Conservation (phyloP, 1,284 basidiomycete species). For the Trametes hirsuta region DNA sequence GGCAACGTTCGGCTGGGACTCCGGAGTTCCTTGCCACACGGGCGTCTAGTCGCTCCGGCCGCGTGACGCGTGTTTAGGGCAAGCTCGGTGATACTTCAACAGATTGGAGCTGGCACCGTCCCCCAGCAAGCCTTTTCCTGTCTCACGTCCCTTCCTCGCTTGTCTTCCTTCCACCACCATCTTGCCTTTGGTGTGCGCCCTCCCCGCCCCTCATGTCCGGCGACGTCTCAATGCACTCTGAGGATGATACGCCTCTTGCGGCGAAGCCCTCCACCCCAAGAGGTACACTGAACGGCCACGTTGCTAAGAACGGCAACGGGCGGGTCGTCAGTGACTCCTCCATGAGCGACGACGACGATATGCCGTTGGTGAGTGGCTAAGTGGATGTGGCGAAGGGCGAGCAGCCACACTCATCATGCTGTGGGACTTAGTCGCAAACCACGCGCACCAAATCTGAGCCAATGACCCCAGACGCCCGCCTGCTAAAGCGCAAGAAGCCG, state of each 20-base stretch:
- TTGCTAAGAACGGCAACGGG: slow-evolving; percentile 50
- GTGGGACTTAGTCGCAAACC: slow-evolving; percentile 37
- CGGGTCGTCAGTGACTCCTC: slow-evolving; percentile 46
- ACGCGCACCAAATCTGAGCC: slow-evolving; percentile 51
- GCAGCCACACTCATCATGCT: slow-evolving; percentile 32
- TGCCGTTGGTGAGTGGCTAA: slow-evolving; percentile 62
- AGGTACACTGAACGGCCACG: slow-evolving; percentile 33
- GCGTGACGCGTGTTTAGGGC: slow-evolving; percentile 53
- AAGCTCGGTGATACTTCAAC: slow-evolving; percentile 52
- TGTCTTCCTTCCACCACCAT: slow-evolving; percentile 23
- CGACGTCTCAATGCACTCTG: slow-evolving; percentile 55
- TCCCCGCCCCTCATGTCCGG: slow-evolving; percentile 43
- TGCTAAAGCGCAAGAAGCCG: slow-evolving; percentile 62
- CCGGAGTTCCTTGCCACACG: slow-evolving; percentile 9
- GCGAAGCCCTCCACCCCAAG: slow-evolving; percentile 35
- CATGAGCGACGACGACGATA: slow-evolving; percentile 69
- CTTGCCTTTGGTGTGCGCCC: slow-evolving; percentile 19
- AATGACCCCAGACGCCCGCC: slow-evolving; percentile 45
- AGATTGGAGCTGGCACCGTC: slow-evolving; percentile 27
- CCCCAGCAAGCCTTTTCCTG: slow-evolving; percentile 29
- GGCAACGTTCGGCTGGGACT: not conserved
- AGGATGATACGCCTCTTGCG: slow-evolving; percentile 72
- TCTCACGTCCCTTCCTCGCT: slow-evolving; percentile 34
- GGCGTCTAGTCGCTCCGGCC: slow-evolving; percentile 11
- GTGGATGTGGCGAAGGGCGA: not conserved